phyloP scores from a whole-genome alignment of 2,329 filamentous ascomycete genomes.

The Ustulina deusta region DNA sequence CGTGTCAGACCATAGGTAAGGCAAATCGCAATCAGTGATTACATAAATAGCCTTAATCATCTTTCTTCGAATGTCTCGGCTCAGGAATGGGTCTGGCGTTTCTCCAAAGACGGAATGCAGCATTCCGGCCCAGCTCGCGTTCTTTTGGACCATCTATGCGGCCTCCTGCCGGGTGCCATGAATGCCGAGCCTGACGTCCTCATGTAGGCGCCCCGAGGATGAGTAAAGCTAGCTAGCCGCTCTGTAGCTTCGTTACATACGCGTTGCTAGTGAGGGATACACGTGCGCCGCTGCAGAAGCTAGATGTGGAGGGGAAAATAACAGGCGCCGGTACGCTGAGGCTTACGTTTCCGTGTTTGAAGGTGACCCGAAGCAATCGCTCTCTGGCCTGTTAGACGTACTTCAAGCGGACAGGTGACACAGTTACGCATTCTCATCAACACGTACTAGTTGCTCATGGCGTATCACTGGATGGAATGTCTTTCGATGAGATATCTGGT shows the following conservation, averaged over 20 bases:
- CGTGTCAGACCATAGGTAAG: neutral
- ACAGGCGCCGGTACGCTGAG: neutral
- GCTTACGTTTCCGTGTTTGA: conserved; percentile 25
- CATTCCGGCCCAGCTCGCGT: conserved; percentile 2
- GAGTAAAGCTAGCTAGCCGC: conserved; percentile 9
- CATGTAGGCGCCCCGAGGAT: neutral
- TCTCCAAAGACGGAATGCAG: conserved; percentile 1
- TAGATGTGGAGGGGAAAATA: neutral
- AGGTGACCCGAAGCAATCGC: conserved; percentile 1
- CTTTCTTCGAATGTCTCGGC: neutral
- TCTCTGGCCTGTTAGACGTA: neutral
- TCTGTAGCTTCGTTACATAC: neutral
- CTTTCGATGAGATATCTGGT: too few species aligned
- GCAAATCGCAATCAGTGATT: neutral
- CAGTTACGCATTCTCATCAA: neutral
- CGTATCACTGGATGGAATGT: too few species aligned
- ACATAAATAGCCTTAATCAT: neutral
- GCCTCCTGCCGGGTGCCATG: conserved; percentile 11
- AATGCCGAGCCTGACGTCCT: conserved; percentile 16
- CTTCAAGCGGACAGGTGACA: neutral
- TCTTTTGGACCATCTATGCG: neutral
- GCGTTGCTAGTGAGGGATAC: neutral
- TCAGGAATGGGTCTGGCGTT: neutral
- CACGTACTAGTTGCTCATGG: neutral
- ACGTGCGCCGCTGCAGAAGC: neutral